Base-by-base conservation (phyloP, 2,329 filamentous ascomycete genomes). In the Cercospora citrullina region DNA sequence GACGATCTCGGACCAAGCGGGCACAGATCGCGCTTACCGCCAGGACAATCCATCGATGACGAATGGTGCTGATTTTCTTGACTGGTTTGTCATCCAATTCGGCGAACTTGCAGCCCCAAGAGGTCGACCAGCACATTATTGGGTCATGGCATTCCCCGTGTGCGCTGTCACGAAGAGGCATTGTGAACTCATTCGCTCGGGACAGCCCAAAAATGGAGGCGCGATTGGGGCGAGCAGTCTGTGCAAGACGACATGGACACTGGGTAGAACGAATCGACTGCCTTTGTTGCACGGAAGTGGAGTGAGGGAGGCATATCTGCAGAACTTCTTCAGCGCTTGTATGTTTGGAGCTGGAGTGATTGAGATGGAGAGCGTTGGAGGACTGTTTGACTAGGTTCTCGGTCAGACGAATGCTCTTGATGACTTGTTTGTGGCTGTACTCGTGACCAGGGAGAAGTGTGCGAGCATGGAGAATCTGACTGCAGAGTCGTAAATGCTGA, bases 141-240 rank as follows among this genome's bases (percentile, higher is more conserved):
- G 66, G 66, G 26, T 68, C 10, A 28, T 68, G 21, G 66, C 66
- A 31, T 65, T 68, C 26, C 62, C 62, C 4, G 48, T 62, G 8
- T 61, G 57, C 8, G 63, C 58, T 7, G 33, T 68, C 23, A 58
- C 62, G 4, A 30, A 31, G 26, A 58, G 26, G 16, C 53, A 58
- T 23, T n/a, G 26, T 10, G 30, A 58, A 9, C 2, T 14, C n/a
- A 10, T 58, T 28, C 12, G 14, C 4, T 58, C 26, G 28, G 16
- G n/a, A 30, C 18, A 51, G 45, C 9, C 45, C 3, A 23, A 23
- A 9, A 51, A 23, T 4, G 45, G 45, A 51, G 36, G 36, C 36
- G 16, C 36, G 36, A 42, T 8, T 42, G 36, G 36, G 36, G 10
- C n/a, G 30, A 57, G 14, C n/a, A 7, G 4, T 21, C 5, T 48